Conservation (phyloP, 345 rosid genomes). For the Draba incana region DNA sequence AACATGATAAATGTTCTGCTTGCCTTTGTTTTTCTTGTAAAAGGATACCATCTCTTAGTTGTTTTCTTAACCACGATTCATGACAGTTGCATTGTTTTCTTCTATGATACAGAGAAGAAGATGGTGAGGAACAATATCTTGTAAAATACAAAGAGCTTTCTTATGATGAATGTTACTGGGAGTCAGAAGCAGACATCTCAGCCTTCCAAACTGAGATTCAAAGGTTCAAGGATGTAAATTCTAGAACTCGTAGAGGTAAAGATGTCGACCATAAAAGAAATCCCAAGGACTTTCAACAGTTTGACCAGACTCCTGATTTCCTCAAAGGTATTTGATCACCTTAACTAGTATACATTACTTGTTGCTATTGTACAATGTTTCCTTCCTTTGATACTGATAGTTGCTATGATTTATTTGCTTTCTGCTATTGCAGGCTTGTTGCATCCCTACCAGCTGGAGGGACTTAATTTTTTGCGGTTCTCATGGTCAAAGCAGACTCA, state of each 20-base stretch:
- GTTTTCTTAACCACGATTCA: constrained; percentile 15
- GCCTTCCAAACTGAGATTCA: constrained; percentile 91
- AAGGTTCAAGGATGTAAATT: constrained; percentile 68
- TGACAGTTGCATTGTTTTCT: constrained; percentile 24
- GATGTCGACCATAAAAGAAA: constrained; percentile 67
- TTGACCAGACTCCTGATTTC: constrained; percentile 83
- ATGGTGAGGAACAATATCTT: constrained; percentile 80
- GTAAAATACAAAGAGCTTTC: constrained; percentile 96
- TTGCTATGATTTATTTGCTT: constrained; percentile 34
- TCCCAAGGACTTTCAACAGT: constrained; percentile 82
- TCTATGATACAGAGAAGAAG: constrained; percentile 72
- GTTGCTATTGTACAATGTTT: constrained; percentile 25
- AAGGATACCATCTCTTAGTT: constrained; percentile 5
- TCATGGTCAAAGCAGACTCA: constrained; percentile 98
- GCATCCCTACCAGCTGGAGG: constrained; percentile 98
- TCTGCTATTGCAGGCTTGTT: constrained; percentile 68
- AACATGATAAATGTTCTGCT: not conserved
- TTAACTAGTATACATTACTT: constrained; percentile 20
- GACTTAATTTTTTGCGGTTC: constrained; percentile 91
- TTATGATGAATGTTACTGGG: constrained; percentile 99
- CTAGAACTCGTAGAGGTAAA: constrained; percentile 63
- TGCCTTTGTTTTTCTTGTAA: not conserved
- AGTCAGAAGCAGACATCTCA: constrained; percentile 87
- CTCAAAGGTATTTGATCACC: constrained; percentile 73
- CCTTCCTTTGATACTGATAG: constrained; percentile 27